These are phyloP conservation scores for Arabis alpina DNA, from an alignment of 345 rosid genomes.

Conservation along the genomic window DNA sequence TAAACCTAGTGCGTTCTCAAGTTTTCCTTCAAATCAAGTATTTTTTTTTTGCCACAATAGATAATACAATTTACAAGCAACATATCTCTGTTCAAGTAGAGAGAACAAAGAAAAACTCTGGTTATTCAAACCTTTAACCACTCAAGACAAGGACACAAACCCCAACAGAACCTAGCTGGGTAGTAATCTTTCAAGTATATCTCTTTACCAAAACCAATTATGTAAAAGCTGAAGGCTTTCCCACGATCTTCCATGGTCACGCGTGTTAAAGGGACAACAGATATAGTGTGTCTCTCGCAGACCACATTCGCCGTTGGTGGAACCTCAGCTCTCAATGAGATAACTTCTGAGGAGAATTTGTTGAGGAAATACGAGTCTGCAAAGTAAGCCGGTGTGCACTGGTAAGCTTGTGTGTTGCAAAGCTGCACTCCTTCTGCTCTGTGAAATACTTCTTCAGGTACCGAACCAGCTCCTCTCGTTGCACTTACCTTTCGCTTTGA, in stretches of 20 bases:
- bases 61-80: too few species aligned
- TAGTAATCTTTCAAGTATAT: constrained; percentile 90
- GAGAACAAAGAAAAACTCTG: background rate
- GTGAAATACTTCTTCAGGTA: constrained; percentile 90
- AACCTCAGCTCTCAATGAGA: constrained; percentile 70
- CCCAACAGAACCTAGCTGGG: constrained; percentile 92
- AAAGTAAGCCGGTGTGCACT: constrained; percentile 87
- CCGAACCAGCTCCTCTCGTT: constrained; percentile 91
- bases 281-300: constrained; percentile 85
- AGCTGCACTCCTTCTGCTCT: constrained; percentile 90
- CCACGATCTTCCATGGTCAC: constrained; percentile 81
- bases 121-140: constrained; percentile 66
- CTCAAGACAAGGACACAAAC: constrained; percentile 90
- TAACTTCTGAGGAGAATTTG: constrained; percentile 86
- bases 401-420: constrained; percentile 93
- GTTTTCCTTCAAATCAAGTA: too few species aligned
- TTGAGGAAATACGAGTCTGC: constrained; percentile 93
- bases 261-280: constrained; percentile 90
- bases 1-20: too few species aligned
- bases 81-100: too few species aligned
- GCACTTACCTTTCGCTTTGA: constrained; percentile 85
- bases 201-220: constrained; percentile 85
- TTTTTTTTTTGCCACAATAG: too few species aligned
- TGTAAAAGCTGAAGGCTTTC: constrained; percentile 79
- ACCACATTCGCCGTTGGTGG: constrained; percentile 79